A percentile compares a stretch with the other conserved stretches of the same genome.
phyloP scores from a whole-genome alignment of 768 basidiomycete species.

The Leccinum variicolor region DNA sequence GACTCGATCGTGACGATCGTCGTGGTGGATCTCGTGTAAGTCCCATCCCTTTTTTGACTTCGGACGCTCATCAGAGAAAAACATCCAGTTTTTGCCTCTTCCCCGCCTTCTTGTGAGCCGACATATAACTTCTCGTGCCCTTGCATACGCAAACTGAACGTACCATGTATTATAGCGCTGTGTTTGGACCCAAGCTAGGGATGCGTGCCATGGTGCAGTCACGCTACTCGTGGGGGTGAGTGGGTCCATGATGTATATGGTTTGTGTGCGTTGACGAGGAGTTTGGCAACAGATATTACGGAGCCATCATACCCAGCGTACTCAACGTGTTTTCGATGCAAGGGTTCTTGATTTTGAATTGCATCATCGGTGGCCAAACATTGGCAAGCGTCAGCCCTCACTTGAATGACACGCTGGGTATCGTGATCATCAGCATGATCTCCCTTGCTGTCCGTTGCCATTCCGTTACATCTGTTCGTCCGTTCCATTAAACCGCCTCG shows the following conservation, averaged over 20 bases:
- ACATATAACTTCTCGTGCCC: neutral
- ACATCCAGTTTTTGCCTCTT: conserved; percentile 29
- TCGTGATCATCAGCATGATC: conserved; percentile 32
- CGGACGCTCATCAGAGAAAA: neutral
- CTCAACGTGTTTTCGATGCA: conserved; percentile 50
- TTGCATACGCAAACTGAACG: neutral
- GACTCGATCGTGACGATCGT: conserved; percentile 41
- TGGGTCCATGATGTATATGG: neutral
- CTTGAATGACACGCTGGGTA: conserved; percentile 29
- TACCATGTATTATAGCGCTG: conserved; percentile 32
- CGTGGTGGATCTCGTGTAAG: conserved; percentile 45
- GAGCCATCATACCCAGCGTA: conserved; percentile 37
- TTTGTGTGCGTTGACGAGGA: conserved; percentile 9
- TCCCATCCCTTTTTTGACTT: neutral
- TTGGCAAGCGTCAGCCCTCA: conserved; percentile 44
- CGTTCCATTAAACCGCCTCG: neutral
- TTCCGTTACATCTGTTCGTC: neutral
- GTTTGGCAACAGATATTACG: conserved; percentile 34
- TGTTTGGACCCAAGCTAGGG: conserved; percentile 53
- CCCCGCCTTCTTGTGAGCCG: conserved; percentile 38
- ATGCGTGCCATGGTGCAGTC: conserved; percentile 58
- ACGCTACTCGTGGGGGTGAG: conserved; percentile 51
- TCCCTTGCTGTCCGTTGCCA: conserved; percentile 26
- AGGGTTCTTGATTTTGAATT: conserved; percentile 57
- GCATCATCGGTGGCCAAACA: conserved; percentile 61